phyloP scores from a whole-genome alignment of 331 rosid species.

The Malus hybrid region DNA sequence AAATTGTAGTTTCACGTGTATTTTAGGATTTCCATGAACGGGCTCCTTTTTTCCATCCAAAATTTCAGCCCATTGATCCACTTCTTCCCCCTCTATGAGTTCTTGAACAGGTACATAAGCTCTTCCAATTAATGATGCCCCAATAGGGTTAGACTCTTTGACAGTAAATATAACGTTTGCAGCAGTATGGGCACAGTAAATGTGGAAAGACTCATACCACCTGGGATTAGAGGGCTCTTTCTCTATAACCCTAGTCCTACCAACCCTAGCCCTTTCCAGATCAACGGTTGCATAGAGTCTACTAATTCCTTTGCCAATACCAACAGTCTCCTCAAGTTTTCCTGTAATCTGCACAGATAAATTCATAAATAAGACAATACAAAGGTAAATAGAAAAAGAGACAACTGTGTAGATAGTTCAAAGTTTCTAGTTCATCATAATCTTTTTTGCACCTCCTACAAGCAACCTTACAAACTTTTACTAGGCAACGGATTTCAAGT shows the following conservation, averaged over 20 bases:
- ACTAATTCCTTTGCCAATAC: slow-evolving; percentile 74
- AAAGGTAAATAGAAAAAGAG: neutral
- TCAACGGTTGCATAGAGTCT: slow-evolving; percentile 76
- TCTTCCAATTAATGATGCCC: slow-evolving; percentile 93
- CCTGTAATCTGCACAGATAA: slow-evolving; percentile 42
- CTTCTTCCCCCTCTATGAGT: slow-evolving; percentile 62
- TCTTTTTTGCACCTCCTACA: neutral
- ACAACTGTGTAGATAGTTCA: neutral
- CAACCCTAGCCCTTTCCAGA: slow-evolving; percentile 96
- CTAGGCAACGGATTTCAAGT: neutral
- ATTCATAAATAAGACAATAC: slow-evolving; percentile 1
- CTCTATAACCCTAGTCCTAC: slow-evolving; percentile 80
- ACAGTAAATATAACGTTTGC: slow-evolving; percentile 73
- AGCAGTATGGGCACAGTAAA: slow-evolving; percentile 85
- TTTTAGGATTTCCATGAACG: slow-evolving; percentile 55
- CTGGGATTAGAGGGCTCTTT: slow-evolving; percentile 59
- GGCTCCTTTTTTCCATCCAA: slow-evolving; percentile 63
- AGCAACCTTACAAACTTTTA: neutral
- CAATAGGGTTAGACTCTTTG: slow-evolving; percentile 87
- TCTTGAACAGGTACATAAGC: slow-evolving; percentile 80
- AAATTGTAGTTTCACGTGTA: slow-evolving; percentile 81
- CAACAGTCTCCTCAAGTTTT: slow-evolving; percentile 75
- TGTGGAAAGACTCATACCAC: slow-evolving; percentile 95
- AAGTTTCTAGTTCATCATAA: neutral
- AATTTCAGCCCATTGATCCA: slow-evolving; percentile 79